Percentiles rank a stretch among this genome's conserved stretches.
Evolutionary conservation across 2,329 filamentous ascomycete genomes (phyloP).

Genomic region (Monosporascus sp.): DNA sequence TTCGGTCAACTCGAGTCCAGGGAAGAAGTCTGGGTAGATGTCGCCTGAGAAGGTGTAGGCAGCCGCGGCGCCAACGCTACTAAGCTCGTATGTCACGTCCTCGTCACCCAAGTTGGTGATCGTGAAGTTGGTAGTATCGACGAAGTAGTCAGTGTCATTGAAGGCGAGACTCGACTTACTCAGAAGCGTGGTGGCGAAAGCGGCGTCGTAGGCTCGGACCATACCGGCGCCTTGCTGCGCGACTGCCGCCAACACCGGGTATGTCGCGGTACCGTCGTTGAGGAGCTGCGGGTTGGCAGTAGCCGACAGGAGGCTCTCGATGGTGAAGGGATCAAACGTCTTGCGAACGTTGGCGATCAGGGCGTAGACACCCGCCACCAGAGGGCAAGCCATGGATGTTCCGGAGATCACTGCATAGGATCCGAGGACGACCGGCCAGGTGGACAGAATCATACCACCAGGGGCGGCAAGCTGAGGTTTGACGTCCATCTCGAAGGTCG

Average conservation of each 20-base stretch:
- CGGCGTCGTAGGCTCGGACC: constrained; percentile 55
- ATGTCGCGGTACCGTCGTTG: constrained; percentile 36
- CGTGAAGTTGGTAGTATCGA: constrained; percentile 43
- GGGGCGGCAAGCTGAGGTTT: constrained; percentile 53
- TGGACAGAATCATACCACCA: constrained; percentile 54
- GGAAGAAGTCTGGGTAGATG: constrained; percentile 37
- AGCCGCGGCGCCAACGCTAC: constrained; percentile 45
- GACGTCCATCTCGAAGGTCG: constrained; percentile 52
- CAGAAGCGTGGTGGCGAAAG: constrained; percentile 47
- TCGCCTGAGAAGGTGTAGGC: constrained; percentile 45
- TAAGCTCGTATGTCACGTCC: constrained; percentile 46
- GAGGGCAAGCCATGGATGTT: constrained; percentile 56
- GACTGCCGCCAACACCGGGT: constrained; percentile 44
- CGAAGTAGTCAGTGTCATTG: constrained; percentile 58
- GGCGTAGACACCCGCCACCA: constrained; percentile 49
- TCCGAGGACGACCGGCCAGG: constrained; percentile 43
- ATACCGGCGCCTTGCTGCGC: constrained; percentile 57
- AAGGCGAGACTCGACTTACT: constrained; percentile 55
- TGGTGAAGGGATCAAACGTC: constrained; percentile 42
- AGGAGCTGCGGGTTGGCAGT: constrained; percentile 45
- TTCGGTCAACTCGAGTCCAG: constrained; percentile 36
- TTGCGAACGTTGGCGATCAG: constrained; percentile 47
- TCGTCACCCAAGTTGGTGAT: constrained; percentile 49
- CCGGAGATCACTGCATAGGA: constrained; percentile 51
- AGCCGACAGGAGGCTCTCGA: constrained; percentile 45